Evolutionary conservation across 2,329 filamentous ascomycete genomes (phyloP).

Genomic region (Xylariaceae sp.): DNA sequence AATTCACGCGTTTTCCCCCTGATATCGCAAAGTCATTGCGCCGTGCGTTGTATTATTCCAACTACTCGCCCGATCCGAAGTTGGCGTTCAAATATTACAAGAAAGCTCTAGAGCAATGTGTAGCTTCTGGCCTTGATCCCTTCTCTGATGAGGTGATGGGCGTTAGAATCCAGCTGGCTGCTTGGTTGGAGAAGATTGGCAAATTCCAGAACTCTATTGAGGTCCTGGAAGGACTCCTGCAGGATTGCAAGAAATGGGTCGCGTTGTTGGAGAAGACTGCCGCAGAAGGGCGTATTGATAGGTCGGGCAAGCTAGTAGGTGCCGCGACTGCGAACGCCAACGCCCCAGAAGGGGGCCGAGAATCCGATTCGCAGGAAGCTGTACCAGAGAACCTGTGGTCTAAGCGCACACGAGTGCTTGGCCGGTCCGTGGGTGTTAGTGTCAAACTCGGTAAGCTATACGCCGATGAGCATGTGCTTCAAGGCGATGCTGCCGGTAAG

Average conservation of each 20-base stretch:
- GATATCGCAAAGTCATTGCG: constrained; percentile 73
- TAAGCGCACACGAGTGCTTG: constrained; percentile 62
- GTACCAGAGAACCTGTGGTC: constrained; percentile 47
- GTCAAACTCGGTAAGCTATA: constrained; percentile 85
- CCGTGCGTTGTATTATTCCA: constrained; percentile 80
- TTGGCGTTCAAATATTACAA: constrained; percentile 80
- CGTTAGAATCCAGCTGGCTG: constrained; percentile 75
- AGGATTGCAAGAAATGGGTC: constrained; percentile 62
- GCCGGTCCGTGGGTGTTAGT: constrained; percentile 67
- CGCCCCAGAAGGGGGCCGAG: constrained; percentile 16
- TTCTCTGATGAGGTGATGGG: constrained; percentile 90
- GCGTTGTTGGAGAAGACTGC: constrained; percentile 47
- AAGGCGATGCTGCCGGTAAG: constrained; percentile 69
- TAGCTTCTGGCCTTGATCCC: constrained; percentile 72
- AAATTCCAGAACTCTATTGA: constrained; percentile 66
- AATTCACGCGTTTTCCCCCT: constrained; percentile 58
- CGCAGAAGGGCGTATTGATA: constrained; percentile 43
- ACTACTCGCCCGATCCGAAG: constrained; percentile 66
- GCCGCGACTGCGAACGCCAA: constrained; percentile 7
- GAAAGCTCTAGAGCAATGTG: constrained; percentile 67
- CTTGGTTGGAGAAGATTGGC: constrained; percentile 72
- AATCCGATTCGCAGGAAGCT: constrained; percentile 15
- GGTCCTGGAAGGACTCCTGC: constrained; percentile 70
- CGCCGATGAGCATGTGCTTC: constrained; percentile 66
- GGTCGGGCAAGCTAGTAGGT: constrained; percentile 34